Evolutionary conservation across 2,329 filamentous ascomycete genomes (phyloP).

Genomic region (Colletotrichum sp.): DNA sequence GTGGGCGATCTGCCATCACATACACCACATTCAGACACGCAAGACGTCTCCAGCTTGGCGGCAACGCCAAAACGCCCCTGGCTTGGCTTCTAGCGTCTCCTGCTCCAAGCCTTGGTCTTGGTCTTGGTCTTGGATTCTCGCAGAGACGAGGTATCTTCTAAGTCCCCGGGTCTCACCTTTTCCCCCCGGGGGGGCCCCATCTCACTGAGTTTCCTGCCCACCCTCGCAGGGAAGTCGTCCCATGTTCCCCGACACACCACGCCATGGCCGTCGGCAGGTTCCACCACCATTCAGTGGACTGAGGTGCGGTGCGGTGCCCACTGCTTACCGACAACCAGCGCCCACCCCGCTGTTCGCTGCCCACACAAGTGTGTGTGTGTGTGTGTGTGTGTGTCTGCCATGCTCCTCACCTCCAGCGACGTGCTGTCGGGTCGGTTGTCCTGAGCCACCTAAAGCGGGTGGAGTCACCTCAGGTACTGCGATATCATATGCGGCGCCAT

Average conservation of each 20-base stretch:
- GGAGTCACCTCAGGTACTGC: neutral
- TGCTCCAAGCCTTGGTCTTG: neutral
- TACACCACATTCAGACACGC: neutral
- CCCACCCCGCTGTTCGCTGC: neutral
- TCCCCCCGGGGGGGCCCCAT: neutral
- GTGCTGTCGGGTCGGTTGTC: neutral
- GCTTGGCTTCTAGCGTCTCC: neutral
- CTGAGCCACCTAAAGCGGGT: neutral
- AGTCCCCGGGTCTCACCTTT: neutral
- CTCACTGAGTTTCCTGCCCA: neutral
- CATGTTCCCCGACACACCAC: constrained; percentile 12
- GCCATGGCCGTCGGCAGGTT: constrained; percentile 3
- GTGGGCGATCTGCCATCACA: neutral
- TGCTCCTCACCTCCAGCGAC: neutral
- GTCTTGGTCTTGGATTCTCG: neutral
- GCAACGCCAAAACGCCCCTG: constrained; percentile 7
- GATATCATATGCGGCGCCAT: neutral
- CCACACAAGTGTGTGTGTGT: neutral
- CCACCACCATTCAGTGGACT: neutral
- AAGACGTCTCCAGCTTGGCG: constrained; percentile 16
- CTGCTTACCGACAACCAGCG: neutral
- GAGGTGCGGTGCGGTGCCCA: neutral
- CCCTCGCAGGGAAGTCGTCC: constrained; percentile 5
- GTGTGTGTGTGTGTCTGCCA: neutral
- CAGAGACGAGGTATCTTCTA: neutral